Evolutionary conservation across 345 rosid species (phyloP), one percentile per base, ranked within the genome.

Genomic region (Laguncularia racemosa): DNA sequence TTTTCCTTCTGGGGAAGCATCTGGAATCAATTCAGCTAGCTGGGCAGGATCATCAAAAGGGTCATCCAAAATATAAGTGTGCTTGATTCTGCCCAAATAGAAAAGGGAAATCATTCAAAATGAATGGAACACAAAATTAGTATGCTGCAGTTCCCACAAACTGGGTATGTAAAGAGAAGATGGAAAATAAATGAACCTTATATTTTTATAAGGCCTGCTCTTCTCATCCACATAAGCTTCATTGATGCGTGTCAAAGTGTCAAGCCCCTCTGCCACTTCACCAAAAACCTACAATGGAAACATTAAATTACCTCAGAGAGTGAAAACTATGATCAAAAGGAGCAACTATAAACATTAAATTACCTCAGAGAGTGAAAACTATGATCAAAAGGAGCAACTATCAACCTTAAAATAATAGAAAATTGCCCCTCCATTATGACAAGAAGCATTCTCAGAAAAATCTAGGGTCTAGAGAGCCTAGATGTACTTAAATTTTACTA

Each of bases 221-320:
- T 87, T 84, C 17, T 80, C 85, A 76, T 93, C 97, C 45, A 89
- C 87, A 64, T 72, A 87, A 69, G 95, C 85, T 82, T 89, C 99
- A 71, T 89, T 93, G 56, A 91, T 88, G 71, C 96, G 81, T 44
- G 76, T 71, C 71, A 93, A 64, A 50, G 97, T 84, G 50, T 89
- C 97, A 61, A 85, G 57, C 17, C 97, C 99, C 78, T 89, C 99
- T 3, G 88, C 95, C 69, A 89, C 74, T 84, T 87, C 95, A 48
- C 95, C 96, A 76, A 93, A 93, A 48, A 93, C 96, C 99, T 89
- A 65, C 16, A 65, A 67, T 20, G 23, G 17, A 45, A 13, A 59
- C 7, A 45, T 15, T n/a, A 11, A 33, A 15, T 12, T 46, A 20
- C 38, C 58, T 23, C 17, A 6, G 40, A 33, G 40, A 33, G 28